These are phyloP conservation scores for Asterionellopsis glacialis DNA, from an alignment of 108 stramenopile species.

Conservation along the genomic window DNA sequence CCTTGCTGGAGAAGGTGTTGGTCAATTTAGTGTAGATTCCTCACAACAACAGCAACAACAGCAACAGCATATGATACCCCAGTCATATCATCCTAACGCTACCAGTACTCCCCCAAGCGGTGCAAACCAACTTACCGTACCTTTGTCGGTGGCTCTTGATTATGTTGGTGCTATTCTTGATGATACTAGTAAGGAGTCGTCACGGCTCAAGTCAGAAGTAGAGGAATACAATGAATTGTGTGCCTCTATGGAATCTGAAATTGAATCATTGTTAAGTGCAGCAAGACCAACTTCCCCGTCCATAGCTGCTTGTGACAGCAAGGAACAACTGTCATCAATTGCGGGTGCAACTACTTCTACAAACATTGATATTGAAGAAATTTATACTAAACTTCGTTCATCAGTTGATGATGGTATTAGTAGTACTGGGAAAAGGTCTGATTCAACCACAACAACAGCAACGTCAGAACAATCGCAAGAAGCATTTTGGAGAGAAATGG, in stretches of 20 bases:
- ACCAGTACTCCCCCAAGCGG: neutral
- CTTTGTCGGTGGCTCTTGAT: slow-evolving; percentile 75
- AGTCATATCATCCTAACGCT: too few species aligned
- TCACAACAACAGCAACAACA: neutral
- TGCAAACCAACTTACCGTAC: slow-evolving; percentile 31
- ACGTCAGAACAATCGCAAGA: slow-evolving; percentile 35
- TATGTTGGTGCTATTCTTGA: slow-evolving; percentile 78
- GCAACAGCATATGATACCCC: neutral
- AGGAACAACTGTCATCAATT: neutral
- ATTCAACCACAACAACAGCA: too few species aligned
- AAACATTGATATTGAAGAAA: slow-evolving; percentile 64
- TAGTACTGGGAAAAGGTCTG: slow-evolving; percentile 12
- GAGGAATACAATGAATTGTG: slow-evolving; percentile 77
- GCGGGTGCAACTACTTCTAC: slow-evolving; percentile 7
- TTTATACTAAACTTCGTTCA: slow-evolving; percentile 53
- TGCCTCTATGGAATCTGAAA: slow-evolving; percentile 73
- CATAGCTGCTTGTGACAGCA: slow-evolving; percentile 5
- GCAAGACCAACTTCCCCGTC: slow-evolving; percentile 1
- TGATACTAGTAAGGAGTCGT: slow-evolving; percentile 61
- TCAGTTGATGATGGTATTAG: slow-evolving; percentile 8
- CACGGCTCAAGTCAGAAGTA: slow-evolving; percentile 55
- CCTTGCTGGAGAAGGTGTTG: slow-evolving; percentile 72
- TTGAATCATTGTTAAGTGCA: slow-evolving; percentile 45
- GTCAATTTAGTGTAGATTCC: slow-evolving; percentile 47
- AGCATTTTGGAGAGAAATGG: slow-evolving; percentile 85